A percentile compares a stretch with the other conserved stretches of the same genome.
Evolutionary conservation across 1,284 basidiomycete species (phyloP).

Genomic region (Clitocybe nebularis): DNA sequence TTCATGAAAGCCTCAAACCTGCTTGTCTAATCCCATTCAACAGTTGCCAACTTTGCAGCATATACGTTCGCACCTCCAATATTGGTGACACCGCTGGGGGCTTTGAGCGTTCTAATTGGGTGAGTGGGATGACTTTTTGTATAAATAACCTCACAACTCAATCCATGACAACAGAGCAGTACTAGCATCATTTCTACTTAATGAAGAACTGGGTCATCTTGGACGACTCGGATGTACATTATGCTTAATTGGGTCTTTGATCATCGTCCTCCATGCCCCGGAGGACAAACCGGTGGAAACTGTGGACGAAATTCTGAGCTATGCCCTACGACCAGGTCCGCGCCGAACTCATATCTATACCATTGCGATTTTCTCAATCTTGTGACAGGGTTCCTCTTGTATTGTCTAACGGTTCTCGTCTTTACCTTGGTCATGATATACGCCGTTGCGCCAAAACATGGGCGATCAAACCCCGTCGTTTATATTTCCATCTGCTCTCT

Average conservation of each 20-base stretch:
- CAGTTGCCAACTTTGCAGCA: constrained; percentile 98
- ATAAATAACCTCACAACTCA: constrained; percentile 11
- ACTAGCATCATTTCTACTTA: constrained; percentile 88
- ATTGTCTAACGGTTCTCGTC: constrained; percentile 81
- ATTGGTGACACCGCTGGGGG: constrained; percentile 93
- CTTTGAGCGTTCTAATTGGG: constrained; percentile 97
- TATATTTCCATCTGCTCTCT: constrained; percentile 92
- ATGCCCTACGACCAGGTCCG: constrained; percentile 86
- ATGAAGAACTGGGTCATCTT: constrained; percentile 92
- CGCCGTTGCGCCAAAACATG: constrained; percentile 82
- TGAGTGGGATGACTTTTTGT: constrained; percentile 34
- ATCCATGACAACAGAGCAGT: constrained; percentile 58
- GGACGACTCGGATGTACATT: constrained; percentile 91
- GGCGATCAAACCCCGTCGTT: constrained; percentile 84
- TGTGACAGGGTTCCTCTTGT: constrained; percentile 86
- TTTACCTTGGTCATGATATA: constrained; percentile 89
- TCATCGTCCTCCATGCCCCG: constrained; percentile 96
- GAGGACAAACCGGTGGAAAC: constrained; percentile 93
- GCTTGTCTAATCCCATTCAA: constrained; percentile 10
- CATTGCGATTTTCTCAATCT: too few species aligned
- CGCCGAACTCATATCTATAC: constrained; percentile 8
- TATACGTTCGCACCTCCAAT: constrained; percentile 98
- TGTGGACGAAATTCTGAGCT: constrained; percentile 90
- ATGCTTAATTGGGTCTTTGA: constrained; percentile 88
- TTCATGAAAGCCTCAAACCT: constrained; percentile 1